Conservation (phyloP, 805 yeast species). For the Starmerella potacharoeniae region DNA sequence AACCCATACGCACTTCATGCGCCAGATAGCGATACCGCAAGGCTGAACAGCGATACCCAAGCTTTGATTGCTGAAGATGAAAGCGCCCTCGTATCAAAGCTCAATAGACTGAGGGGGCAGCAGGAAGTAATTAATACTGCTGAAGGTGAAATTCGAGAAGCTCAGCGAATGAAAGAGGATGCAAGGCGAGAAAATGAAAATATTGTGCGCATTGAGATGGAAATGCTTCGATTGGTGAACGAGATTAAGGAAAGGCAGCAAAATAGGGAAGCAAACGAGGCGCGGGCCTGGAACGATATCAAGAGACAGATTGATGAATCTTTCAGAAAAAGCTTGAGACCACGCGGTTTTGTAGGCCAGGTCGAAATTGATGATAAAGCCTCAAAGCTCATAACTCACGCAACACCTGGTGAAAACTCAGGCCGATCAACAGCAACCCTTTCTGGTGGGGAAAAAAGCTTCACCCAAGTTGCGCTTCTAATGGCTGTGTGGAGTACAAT, state of each 20-base stretch:
- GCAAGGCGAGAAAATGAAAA: background rate
- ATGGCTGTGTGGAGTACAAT: constrained; percentile 88
- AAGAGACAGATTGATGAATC: constrained; percentile 5
- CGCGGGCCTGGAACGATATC: constrained; percentile 9
- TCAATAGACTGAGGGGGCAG: background rate
- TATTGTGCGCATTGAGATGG: background rate
- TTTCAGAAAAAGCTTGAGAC: constrained; percentile 25
- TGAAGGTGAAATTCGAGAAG: background rate
- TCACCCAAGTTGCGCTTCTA: constrained; percentile 77
- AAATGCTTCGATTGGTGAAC: background rate
- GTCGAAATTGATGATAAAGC: constrained; percentile 47
- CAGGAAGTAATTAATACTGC: background rate
- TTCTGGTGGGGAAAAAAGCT: constrained; percentile 96
- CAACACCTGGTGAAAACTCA: constrained; percentile 27
- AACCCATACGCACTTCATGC: background rate
- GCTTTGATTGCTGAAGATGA: background rate
- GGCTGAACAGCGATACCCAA: background rate
- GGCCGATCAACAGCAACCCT: constrained; percentile 66
- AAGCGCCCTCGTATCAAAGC: background rate
- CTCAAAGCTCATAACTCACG: constrained; percentile 22
- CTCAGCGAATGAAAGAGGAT: background rate
- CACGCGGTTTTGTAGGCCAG: constrained; percentile 62
- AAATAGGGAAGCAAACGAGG: constrained; percentile 6
- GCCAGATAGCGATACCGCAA: background rate
- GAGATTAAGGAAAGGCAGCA: background rate